A percentile compares a stretch with the other conserved stretches of the same genome.
Evolutionary conservation across 2,329 filamentous ascomycete genomes (phyloP).

Genomic region (Pleomassaria siparia): DNA sequence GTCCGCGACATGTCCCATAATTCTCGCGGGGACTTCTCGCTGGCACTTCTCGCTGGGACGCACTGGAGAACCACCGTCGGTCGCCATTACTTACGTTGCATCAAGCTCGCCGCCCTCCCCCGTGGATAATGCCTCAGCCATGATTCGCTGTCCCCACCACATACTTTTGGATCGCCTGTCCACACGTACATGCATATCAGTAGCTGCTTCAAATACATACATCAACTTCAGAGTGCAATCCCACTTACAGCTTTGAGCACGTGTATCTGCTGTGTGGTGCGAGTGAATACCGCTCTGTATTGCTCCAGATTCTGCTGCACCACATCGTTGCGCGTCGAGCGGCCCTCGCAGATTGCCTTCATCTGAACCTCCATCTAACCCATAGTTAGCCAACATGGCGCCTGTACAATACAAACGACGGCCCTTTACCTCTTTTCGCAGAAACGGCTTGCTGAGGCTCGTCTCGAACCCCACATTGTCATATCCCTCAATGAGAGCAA

Average conservation of each 20-base stretch:
- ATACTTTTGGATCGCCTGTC: conserved; percentile 45
- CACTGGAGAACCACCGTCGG: no score
- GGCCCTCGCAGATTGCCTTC: conserved; percentile 93
- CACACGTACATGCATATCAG: conserved; percentile 15
- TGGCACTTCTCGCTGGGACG: no score
- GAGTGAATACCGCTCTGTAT: conserved; percentile 83
- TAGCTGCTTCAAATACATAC: conserved; percentile 15
- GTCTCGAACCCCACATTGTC: conserved; percentile 92
- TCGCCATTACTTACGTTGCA: no score
- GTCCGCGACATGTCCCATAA: no score
- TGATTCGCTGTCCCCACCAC: conserved; percentile 40
- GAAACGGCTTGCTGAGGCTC: conserved; percentile 90
- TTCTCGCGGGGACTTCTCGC: no score
- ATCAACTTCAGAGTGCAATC: conserved; percentile 13
- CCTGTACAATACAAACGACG: neutral
- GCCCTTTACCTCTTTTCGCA: conserved; percentile 75
- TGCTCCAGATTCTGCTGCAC: conserved; percentile 81
- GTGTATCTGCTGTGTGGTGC: conserved; percentile 74
- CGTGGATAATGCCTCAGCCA: conserved; percentile 34
- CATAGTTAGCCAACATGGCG: conserved; percentile 14
- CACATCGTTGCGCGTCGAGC: conserved; percentile 71
- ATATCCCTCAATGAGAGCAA: conserved; percentile 91
- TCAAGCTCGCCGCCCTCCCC: conserved; percentile 11
- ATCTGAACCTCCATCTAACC: conserved; percentile 87
- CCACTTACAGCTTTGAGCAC: conserved; percentile 55